Percentiles rank a stretch among this genome's conserved stretches.
phyloP scores from a whole-genome alignment of 495 filamentous ascomycete genomes.

The Wilcoxina mikolae region DNA sequence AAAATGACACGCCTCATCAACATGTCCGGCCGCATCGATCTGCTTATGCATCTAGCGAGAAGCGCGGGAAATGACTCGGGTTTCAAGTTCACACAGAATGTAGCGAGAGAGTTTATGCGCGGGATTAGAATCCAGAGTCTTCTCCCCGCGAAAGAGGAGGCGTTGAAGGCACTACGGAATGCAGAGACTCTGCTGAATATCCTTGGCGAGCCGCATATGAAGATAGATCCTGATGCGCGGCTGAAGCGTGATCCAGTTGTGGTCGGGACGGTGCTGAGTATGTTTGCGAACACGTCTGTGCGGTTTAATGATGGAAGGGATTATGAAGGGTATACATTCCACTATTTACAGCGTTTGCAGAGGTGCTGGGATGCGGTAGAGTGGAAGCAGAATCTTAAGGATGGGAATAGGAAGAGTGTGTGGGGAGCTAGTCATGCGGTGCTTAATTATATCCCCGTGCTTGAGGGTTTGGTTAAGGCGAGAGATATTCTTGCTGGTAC shows the following conservation, averaged over 20 bases:
- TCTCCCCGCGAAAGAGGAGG: neutral
- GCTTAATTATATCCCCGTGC: constrained; percentile 17
- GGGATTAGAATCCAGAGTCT: constrained; percentile 6
- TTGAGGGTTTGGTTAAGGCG: constrained; percentile 19
- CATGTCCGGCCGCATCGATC: constrained; percentile 7
- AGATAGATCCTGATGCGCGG: constrained; percentile 3
- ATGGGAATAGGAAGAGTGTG: constrained; percentile 1
- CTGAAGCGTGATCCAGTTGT: constrained; percentile 16
- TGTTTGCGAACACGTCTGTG: constrained; percentile 12
- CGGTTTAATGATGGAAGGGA: constrained; percentile 12
- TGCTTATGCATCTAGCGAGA: constrained; percentile 11
- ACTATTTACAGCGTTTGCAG: constrained; percentile 4
- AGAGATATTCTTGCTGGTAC: constrained; percentile 17
- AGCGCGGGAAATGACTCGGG: neutral
- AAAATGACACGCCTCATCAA: constrained; percentile 8
- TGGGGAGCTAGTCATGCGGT: neutral
- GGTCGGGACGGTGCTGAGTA: constrained; percentile 12
- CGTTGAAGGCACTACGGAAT: constrained; percentile 5
- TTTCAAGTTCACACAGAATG: constrained; percentile 5
- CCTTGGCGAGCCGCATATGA: constrained; percentile 14
- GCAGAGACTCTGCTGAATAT: constrained; percentile 5
- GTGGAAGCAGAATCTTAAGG: neutral
- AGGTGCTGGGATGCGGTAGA: constrained; percentile 4
- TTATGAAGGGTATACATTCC: neutral
- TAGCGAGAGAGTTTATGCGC: constrained; percentile 15